Evolutionary conservation across 768 basidiomycete species (phyloP), one percentile per base, ranked within the genome.

Genomic region (Phanerochaete carnosa): DNA sequence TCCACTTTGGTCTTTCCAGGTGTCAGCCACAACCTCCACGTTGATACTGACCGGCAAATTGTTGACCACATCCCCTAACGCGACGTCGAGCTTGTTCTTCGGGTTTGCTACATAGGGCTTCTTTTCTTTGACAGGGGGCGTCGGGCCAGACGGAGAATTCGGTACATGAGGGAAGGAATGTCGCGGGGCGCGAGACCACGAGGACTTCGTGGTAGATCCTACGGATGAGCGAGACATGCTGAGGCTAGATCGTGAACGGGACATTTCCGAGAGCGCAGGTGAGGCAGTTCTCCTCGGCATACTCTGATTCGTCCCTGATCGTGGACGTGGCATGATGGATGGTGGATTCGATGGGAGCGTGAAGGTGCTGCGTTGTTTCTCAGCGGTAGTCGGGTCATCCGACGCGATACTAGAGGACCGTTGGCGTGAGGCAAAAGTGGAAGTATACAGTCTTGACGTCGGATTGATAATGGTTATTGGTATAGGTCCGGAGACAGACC

Each of bases 21-120:
- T 89, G 54, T 92, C 90, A 6, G 84, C 82, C 6, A 91, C 88
- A 15, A 90, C 85, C 72, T 92, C 87, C 32, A 94, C 77, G 61
- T 88, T 92, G 74, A 94, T 92, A 58, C 88, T 85, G 26, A 94
- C 88, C 19, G 90, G 87, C 22, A 98, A 83, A 64, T 86, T 86
- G 74, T 97, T 97, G 64, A 98, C 85, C 53, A 98, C 90, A 66
- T 90, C 88, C 22, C 94, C 95, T 52, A 98, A 92, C 7, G 94
- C 94, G 39, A 96, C 85, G 69, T 98, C 95, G 5, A 98, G 81
- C 70, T 93, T 92, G 75, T 83, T 94, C 75, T 91, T 88, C n/a
- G 92, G 89, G 71, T 97, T 87, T 2, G 95, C 84, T 45, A 94
- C 77, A 64, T 97, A 98, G 15, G 83, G 81, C 70, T 87, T 91